These are phyloP conservation scores for Glycine latifolia DNA, from an alignment of 306 rosid genomes.

Conservation along the genomic window DNA sequence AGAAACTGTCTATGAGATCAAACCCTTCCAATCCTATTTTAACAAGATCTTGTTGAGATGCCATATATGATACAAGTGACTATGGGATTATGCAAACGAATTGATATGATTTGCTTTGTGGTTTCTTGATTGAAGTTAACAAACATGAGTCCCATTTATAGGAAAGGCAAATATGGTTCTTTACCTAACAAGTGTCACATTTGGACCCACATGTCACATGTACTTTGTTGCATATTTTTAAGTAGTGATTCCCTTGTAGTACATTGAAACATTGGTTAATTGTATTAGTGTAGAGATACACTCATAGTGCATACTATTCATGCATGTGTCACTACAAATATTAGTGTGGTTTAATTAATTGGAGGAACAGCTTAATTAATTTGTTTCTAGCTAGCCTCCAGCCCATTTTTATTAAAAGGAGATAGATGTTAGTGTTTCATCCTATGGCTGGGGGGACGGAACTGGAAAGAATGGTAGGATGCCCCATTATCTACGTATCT, in stretches of 20 bases:
- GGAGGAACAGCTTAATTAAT: neutral
- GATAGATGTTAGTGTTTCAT: neutral
- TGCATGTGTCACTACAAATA: no score
- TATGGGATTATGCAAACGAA: no score
- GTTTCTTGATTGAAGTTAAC: no score
- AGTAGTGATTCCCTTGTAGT: constrained; percentile 8
- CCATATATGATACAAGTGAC: constrained; percentile 26
- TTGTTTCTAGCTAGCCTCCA: neutral
- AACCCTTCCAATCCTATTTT: constrained; percentile 52
- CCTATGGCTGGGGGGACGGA: neutral
- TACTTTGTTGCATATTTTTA: neutral
- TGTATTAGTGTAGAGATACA: neutral
- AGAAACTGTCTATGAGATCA: constrained; percentile 43
- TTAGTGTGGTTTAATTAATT: neutral
- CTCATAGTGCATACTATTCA: neutral
- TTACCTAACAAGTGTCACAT: constrained; percentile 20
- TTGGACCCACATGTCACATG: constrained; percentile 18
- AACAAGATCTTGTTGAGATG: constrained; percentile 47
- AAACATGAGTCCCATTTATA: constrained; percentile 30
- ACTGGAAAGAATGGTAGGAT: neutral
- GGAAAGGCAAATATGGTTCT: constrained; percentile 23
- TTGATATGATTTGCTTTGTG: neutral
- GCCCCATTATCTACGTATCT: constrained; percentile 10
- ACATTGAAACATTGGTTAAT: neutral
- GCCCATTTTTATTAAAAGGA: neutral